These are phyloP conservation scores for Phialocephala subalpina DNA, from an alignment of 2,329 filamentous ascomycete species.

Conservation along the genomic window DNA sequence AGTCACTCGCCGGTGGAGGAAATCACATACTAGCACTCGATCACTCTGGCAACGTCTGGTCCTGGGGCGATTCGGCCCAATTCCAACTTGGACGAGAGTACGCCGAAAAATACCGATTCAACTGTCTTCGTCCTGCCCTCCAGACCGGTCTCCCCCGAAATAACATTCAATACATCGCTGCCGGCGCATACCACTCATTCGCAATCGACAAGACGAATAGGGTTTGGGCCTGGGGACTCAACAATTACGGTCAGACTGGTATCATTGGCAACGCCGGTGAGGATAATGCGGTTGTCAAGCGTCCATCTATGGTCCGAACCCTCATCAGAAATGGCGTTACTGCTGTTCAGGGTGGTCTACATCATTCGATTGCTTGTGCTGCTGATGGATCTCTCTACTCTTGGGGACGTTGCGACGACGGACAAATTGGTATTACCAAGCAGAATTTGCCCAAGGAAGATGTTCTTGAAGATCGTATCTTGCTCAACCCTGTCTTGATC, in stretches of 20 bases:
- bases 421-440: conserved; percentile 64
- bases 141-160: conserved; percentile 39
- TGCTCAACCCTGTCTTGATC: conserved; percentile 70
- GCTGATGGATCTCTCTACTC: conserved; percentile 63
- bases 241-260: conserved; percentile 86
- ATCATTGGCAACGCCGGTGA: conserved; percentile 58
- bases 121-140: conserved; percentile 33
- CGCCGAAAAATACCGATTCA: conserved; percentile 33
- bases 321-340: conserved; percentile 69
- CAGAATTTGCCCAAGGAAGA: conserved; percentile 63
- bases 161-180: conserved; percentile 48
- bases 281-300: conserved; percentile 74
- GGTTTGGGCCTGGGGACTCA: conserved; percentile 83
- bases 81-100: conserved; percentile 62
- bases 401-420: conserved; percentile 66
- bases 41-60: conserved; percentile 63
- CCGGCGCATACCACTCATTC: conserved; percentile 82
- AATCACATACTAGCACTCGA: conserved; percentile 68
- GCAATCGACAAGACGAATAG: conserved; percentile 71
- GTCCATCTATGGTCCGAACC: conserved; percentile 71
- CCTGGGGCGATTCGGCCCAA: conserved; percentile 74
- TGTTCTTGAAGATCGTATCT: conserved; percentile 74
- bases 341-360: conserved; percentile 73
- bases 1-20: conserved; percentile 58
- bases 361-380: conserved; percentile 76